Evolutionary conservation across 371 early-diverging fungal genomes (phyloP).

Genomic region (Mucor sp.): DNA sequence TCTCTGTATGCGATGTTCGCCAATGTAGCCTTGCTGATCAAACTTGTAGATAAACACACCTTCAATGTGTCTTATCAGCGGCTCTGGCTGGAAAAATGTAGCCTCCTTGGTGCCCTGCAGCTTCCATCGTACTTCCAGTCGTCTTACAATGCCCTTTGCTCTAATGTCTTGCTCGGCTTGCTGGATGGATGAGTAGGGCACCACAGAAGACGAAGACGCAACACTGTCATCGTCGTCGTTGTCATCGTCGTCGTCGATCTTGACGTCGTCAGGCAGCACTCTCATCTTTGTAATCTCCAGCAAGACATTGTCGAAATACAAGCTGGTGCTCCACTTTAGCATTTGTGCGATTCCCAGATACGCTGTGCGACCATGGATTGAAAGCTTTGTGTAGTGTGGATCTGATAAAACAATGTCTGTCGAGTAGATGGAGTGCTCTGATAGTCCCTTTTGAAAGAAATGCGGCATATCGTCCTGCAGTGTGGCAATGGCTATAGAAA

Average conservation of each 20-base stretch:
- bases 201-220: neutral
- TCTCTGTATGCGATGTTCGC: conserved; percentile 62
- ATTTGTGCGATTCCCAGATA: conserved; percentile 54
- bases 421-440: conserved; percentile 48
- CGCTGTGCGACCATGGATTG: conserved; percentile 48
- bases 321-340: conserved; percentile 52
- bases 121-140: conserved; percentile 56
- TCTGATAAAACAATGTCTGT: conserved; percentile 51
- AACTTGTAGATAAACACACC: conserved; percentile 62
- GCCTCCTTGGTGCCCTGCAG: conserved; percentile 51
- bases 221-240: neutral
- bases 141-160: conserved; percentile 22
- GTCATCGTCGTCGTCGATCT: conserved; percentile 10
- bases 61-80: conserved; percentile 31
- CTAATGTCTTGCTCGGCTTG: conserved; percentile 18
- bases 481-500: conserved; percentile 44
- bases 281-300: conserved; percentile 42
- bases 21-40: conserved; percentile 48
- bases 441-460: conserved; percentile 47
- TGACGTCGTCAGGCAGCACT: conserved; percentile 30
- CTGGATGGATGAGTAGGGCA: conserved; percentile 13
- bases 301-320: conserved; percentile 49
- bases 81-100: conserved; percentile 14
- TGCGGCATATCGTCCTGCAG: conserved; percentile 50
- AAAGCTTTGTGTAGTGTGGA: conserved; percentile 56